These are phyloP conservation scores for Torrubiellomyces zombiae DNA, from an alignment of 2,329 filamentous ascomycete genomes.

Conservation along the genomic window DNA sequence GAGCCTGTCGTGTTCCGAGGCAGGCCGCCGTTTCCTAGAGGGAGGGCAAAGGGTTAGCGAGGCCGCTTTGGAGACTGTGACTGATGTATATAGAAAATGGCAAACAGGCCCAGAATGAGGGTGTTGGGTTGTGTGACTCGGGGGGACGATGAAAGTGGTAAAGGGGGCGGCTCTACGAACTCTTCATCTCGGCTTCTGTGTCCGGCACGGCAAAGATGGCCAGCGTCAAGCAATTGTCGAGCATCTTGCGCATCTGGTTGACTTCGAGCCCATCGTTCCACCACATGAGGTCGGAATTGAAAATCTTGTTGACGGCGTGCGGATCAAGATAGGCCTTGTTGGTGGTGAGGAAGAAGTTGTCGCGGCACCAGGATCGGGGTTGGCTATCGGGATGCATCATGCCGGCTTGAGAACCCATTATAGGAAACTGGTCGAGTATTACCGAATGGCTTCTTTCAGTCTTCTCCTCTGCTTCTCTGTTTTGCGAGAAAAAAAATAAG, in stretches of 20 bases:
- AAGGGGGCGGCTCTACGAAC: conserved; percentile 13
- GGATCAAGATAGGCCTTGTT: conserved; percentile 38
- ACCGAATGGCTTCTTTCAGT: neutral
- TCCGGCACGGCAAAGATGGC: conserved; percentile 33
- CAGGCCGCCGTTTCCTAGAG: conserved; percentile 14
- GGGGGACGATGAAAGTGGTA: conserved; percentile 14
- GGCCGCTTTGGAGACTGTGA: conserved; percentile 4
- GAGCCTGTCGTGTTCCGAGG: conserved; percentile 14
- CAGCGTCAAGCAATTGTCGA: conserved; percentile 43
- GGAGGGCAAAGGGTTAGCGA: neutral
- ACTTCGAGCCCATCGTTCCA: conserved; percentile 39
- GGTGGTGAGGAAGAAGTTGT: conserved; percentile 44
- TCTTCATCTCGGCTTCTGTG: conserved; percentile 21
- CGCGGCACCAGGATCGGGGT: conserved; percentile 29
- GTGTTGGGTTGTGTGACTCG: neutral
- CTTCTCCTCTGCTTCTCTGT: neutral
- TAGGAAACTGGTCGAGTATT: too few species aligned
- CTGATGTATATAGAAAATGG: conserved; percentile 5
- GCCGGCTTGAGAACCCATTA: conserved; percentile 7
- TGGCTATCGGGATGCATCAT: conserved; percentile 14
- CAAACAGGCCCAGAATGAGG: neutral
- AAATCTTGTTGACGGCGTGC: conserved; percentile 35
- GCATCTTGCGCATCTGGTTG: conserved; percentile 28
- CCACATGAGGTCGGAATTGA: conserved; percentile 40
- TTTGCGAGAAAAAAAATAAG: neutral